Evolutionary conservation across 805 yeast genomes (phyloP).

Genomic region (Clavispora santaluciae): DNA sequence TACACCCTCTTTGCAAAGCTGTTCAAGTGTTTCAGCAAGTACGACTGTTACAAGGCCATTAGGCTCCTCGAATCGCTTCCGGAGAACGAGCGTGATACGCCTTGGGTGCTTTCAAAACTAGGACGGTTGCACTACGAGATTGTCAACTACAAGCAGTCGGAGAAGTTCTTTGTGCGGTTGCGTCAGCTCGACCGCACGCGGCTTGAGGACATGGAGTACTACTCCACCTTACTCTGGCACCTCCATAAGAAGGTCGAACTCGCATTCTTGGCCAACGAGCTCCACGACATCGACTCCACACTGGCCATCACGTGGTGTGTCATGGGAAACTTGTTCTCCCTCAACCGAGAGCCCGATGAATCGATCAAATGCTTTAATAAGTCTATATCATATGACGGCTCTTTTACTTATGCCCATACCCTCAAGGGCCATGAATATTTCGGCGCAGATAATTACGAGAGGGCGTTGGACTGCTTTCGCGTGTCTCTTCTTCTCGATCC

Average conservation of each 20-base stretch:
- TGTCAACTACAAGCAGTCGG: constrained; percentile 77
- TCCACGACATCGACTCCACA: constrained; percentile 58
- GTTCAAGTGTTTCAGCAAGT: constrained; percentile 55
- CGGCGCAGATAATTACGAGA: constrained; percentile 83
- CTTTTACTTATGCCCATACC: constrained; percentile 84
- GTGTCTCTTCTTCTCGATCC: constrained; percentile 71
- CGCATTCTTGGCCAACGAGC: constrained; percentile 77
- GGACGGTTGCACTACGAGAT: constrained; percentile 85
- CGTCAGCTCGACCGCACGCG: constrained; percentile 73
- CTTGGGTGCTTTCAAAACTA: constrained; percentile 78
- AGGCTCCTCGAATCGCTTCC: constrained; percentile 63
- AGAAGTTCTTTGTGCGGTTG: constrained; percentile 54
- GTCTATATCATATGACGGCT: constrained; percentile 63
- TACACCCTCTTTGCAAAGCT: constrained; percentile 56
- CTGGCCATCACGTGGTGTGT: constrained; percentile 89
- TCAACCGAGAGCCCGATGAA: constrained; percentile 79
- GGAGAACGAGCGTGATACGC: constrained; percentile 57
- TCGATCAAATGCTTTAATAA: constrained; percentile 83
- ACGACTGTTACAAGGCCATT: constrained; percentile 78
- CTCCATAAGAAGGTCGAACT: constrained; percentile 73
- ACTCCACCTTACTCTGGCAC: constrained; percentile 91
- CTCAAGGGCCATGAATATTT: constrained; percentile 90
- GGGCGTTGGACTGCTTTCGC: constrained; percentile 80
- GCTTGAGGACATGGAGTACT: constrained; percentile 83
- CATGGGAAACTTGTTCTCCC: constrained; percentile 82